Base-by-base conservation (phyloP, 768 basidiomycete genomes). In the Phaeolepiota aurea region DNA sequence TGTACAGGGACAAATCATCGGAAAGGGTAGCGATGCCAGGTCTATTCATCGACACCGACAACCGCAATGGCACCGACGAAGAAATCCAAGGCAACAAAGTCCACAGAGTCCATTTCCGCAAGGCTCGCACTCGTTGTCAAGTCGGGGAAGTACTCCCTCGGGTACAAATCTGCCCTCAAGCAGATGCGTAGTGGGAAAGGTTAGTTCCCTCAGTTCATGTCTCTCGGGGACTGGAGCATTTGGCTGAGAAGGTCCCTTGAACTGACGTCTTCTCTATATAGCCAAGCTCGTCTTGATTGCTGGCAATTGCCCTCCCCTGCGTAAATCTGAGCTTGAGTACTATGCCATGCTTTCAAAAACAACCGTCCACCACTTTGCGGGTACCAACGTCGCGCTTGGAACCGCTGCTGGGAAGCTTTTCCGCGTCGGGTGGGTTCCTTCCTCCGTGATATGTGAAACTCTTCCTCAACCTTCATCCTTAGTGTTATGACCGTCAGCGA, bases 291-390 rank as follows among this genome's bases (percentile, higher is more conserved):
- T 99, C 60, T 71, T 99, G 64, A 96, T 99, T 60, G 91, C 94
- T 56, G 93, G 91, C 53, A 99, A 99, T 73, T 96, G 92, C 72
- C 96, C 96, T 44, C 96, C 96, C 48, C 80, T 99, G 48, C 90
- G 96, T 66, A 96, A 96, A 67, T 97, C 94, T 46, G 96, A 99
- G 76, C 77, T 99, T 44, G 96, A 99, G 74, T 99, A 98, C 76
- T 99, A 98, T 62, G 96, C 92, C 70, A 96, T 96, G 93, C 77
- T 99, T 62, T 96, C 92, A 52, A 99, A 99, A 76, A 98, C 94
- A 43, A 81, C 87, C 43, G 94, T 98, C 43, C 96, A 98, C 71
- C 93, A 98, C 72, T 99, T 96, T 64, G 74, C 81, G 49, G 96
- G 96, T 49, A 92, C 92, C 48, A 99, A 99, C 62, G 91, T 98